Evolutionary conservation across 441 rosid species (phyloP).

Genomic region (Hypseocharis bilobata): DNA sequence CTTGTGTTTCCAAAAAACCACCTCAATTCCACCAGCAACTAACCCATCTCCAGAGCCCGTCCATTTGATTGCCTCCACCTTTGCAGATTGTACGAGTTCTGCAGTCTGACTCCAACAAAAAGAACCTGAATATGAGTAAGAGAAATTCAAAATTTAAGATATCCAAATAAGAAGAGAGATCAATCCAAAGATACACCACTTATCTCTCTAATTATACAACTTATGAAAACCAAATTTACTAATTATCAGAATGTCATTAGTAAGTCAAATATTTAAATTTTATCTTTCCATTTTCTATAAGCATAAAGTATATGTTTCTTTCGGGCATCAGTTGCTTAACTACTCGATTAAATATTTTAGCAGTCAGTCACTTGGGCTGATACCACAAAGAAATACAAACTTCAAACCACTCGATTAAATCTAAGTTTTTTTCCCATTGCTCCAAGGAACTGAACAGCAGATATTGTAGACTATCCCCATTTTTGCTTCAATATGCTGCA

Average conservation of each 20-base stretch:
- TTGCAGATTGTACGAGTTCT: conserved; percentile 55
- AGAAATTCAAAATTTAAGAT: conserved; percentile 35
- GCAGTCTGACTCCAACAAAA: conserved; percentile 98
- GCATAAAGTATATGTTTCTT: neutral
- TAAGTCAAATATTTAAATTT: neutral
- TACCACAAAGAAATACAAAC: too few species aligned
- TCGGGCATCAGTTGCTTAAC: neutral
- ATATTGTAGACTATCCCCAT: neutral
- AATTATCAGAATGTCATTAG: neutral
- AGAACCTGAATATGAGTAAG: conserved; percentile 88
- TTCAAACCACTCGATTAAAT: too few species aligned
- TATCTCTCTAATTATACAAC: neutral
- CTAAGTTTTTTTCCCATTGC: too few species aligned
- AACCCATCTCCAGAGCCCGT: conserved; percentile 86
- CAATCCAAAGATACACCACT: conserved; percentile 6
- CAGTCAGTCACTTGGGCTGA: too few species aligned
- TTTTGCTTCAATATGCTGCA: too few species aligned
- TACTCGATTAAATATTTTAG: too few species aligned
- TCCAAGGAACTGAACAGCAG: neutral
- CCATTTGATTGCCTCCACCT: conserved; percentile 81
- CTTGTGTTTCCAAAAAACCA: conserved; percentile 73
- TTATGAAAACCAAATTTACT: neutral
- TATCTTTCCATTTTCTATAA: neutral
- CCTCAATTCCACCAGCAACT: conserved; percentile 62
- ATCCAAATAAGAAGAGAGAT: conserved; percentile 21